Evolutionary conservation across 1,284 basidiomycete species (phyloP).

Genomic region (Heterobasidion parviporum): DNA sequence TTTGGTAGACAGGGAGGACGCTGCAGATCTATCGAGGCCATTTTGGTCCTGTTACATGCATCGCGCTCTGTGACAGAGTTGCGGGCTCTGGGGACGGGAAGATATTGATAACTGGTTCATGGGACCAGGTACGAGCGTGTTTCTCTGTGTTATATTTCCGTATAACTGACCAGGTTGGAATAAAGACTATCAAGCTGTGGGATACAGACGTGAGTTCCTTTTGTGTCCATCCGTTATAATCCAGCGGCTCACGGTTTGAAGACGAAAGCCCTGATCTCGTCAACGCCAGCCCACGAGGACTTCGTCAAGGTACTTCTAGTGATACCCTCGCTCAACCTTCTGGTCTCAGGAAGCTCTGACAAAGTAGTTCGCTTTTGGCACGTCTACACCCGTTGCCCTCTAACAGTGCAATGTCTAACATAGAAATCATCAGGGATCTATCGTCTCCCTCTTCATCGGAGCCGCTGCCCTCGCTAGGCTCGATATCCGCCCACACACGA

Average conservation of each 20-base stretch:
- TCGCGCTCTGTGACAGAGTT: slow-evolving; percentile 52
- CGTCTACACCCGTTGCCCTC: not conserved
- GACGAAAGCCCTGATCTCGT: slow-evolving; percentile 63
- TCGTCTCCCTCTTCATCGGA: slow-evolving; percentile 27
- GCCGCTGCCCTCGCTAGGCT: slow-evolving; percentile 47
- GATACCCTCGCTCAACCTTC: slow-evolving; percentile 52
- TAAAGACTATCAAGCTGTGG: slow-evolving; percentile 78
- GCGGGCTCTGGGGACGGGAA: slow-evolving; percentile 28
- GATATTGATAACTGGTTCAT: slow-evolving; percentile 78
- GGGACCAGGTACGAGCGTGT: slow-evolving; percentile 63
- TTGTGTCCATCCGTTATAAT: not conserved
- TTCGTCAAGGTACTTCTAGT: slow-evolving; percentile 80
- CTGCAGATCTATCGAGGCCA: slow-evolving; percentile 74
- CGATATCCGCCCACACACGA: slow-evolving; percentile 66
- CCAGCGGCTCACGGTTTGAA: slow-evolving; percentile 21
- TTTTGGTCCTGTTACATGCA: slow-evolving; percentile 76
- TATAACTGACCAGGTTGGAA: not conserved
- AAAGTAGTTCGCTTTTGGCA: slow-evolving; percentile 86
- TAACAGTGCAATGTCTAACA: not conserved
- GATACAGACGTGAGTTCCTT: slow-evolving; percentile 50
- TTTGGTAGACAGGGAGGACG: slow-evolving; percentile 66
- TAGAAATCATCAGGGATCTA: slow-evolving; percentile 44
- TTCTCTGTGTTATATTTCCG: slow-evolving; percentile 9
- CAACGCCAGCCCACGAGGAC: slow-evolving; percentile 74
- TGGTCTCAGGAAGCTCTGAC: slow-evolving; percentile 89